phyloP scores from a whole-genome alignment of 2,329 filamentous ascomycete genomes.

The Pseudogymnoascus sp. region DNA sequence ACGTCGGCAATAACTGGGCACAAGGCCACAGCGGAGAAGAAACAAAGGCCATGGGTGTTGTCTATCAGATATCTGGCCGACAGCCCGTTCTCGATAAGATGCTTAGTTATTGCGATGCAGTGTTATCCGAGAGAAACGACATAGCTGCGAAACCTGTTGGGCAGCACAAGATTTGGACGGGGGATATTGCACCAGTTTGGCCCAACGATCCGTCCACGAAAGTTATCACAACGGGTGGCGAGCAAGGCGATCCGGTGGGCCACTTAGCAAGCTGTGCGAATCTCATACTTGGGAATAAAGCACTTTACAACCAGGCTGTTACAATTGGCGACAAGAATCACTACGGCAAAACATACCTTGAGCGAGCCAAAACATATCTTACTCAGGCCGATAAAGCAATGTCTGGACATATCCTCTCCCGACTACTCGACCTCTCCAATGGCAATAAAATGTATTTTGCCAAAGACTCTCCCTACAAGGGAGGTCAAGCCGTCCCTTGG shows the following conservation, averaged over 20 bases:
- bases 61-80: conserved; percentile 16
- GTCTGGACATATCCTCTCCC: neutral
- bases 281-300: neutral
- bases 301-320: neutral
- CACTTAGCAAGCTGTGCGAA: neutral
- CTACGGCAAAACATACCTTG: neutral
- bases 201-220: conserved; percentile 14
- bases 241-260: neutral
- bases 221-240: conserved; percentile 13
- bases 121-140: conserved; percentile 18
- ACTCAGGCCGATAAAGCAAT: neutral
- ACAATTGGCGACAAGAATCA: neutral
- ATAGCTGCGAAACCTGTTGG: conserved; percentile 16
- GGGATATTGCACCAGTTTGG: conserved; percentile 16
- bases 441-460: conserved; percentile 19
- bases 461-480: conserved; percentile 17
- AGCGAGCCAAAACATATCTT: neutral
- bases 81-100: conserved; percentile 17
- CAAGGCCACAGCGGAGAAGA: conserved; percentile 13
- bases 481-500: conserved; percentile 17
- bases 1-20: neutral
- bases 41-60: conserved; percentile 17
- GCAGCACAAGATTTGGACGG: conserved; percentile 17
- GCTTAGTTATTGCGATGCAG: conserved; percentile 20
- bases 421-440: conserved; percentile 11